Percentiles rank a stretch among this genome's conserved stretches.
Evolutionary conservation across 2,329 filamentous ascomycete genomes (phyloP).

Genomic region (Xylogone sp.): DNA sequence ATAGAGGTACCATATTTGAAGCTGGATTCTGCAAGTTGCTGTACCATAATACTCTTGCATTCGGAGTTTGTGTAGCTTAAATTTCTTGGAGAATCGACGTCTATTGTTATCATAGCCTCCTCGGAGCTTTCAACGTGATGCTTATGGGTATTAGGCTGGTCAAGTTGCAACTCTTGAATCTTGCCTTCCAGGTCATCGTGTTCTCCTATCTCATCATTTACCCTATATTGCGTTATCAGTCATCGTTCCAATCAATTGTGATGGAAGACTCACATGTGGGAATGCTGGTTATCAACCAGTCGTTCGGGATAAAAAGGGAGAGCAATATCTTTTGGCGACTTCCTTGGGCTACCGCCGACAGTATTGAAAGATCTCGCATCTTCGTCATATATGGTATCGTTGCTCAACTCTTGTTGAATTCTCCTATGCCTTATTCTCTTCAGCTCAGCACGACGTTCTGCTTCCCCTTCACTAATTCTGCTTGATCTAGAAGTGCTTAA

Average conservation of each 20-base stretch:
- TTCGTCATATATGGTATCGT: slow-evolving; percentile 37
- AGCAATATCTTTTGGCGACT: background rate
- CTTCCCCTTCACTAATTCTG: slow-evolving; percentile 46
- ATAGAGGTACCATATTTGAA: slow-evolving; percentile 8
- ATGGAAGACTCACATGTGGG: too few relatives aligned
- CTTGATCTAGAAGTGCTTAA: slow-evolving; percentile 38
- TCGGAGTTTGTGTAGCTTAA: too few relatives aligned
- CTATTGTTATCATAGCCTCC: too few relatives aligned
- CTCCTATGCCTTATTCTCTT: slow-evolving; percentile 51
- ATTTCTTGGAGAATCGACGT: too few relatives aligned
- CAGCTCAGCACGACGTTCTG: slow-evolving; percentile 52
- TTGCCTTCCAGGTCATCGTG: too few relatives aligned
- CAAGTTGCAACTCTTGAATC: too few relatives aligned
- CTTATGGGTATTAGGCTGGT: too few relatives aligned
- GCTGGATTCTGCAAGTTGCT: background rate
- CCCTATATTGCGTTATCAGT: too few relatives aligned
- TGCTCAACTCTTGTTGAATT: slow-evolving; percentile 55
- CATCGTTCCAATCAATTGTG: too few relatives aligned
- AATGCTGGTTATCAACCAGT: background rate
- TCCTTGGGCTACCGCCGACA: slow-evolving; percentile 1
- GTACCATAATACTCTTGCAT: background rate
- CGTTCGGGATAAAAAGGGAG: background rate
- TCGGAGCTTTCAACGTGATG: too few relatives aligned
- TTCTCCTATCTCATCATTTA: too few relatives aligned
- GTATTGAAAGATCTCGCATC: slow-evolving; percentile 26